Base-by-base conservation (phyloP, 306 rosid genomes). In the Cicer pinnatifidum region DNA sequence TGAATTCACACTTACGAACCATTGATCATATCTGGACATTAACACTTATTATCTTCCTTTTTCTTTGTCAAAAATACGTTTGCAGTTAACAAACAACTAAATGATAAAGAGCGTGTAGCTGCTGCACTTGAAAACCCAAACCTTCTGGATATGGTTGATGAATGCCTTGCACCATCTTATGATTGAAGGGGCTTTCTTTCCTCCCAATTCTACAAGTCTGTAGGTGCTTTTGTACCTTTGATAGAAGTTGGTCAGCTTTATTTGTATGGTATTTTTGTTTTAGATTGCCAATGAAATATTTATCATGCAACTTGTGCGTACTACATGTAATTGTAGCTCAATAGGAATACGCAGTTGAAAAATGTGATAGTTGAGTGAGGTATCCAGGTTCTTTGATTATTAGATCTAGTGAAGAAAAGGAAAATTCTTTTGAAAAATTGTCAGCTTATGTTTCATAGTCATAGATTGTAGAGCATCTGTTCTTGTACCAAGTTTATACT, bases 61-160 rank as follows among this genome's bases (percentile, higher is more conserved):
- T 40, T 69, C 11, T 62, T 68, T 8, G 35, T 47, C 5, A 23
- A 76, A 56, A 69, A 8, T 71, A 16, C 41, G 35, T 69, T 28
- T 83, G 80, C 97, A 90, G 97, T 95, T 80, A 91, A 95, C 78
- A 95, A 91, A 78, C 97, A 91, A 81, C 87, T 91, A 82, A 95
- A 90, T 67, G 97, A 91, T 83, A 95, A 91, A 84, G 99, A 95
- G 62, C 88, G 97, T 48, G 93, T 90, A 52, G 96, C 97, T 54
- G 97, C 97, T 6, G 97, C 99, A 12, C 75, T 95, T 86, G 99
- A 95, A 75, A 95, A 91, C 58, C 97, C 99, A 56, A 82, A 84
- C 78, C 92, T 91, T 66, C 15, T 85, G 71, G 89, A 90, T 67
- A 91, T 88, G 97, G 96, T 95, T 40, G 97, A 95, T 65, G 97